Conservation (phyloP, 768 basidiomycete species). For the Tulasnella sp. region DNA sequence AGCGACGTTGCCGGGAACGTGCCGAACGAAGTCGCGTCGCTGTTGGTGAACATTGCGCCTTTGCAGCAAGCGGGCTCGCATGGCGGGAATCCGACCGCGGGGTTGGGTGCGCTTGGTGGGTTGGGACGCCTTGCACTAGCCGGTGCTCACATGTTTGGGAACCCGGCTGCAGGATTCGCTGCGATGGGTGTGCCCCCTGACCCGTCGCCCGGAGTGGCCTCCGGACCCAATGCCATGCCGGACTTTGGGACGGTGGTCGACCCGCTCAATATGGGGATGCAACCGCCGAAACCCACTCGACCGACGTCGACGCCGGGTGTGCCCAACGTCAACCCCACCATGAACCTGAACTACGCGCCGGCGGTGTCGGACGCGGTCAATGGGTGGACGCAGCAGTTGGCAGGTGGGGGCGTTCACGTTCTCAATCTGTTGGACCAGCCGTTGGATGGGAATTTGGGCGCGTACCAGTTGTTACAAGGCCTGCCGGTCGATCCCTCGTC, state of each 20-base stretch:
- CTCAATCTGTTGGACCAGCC: conserved; percentile 14
- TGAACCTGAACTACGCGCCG: conserved; percentile 36
- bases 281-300: conserved; percentile 42
- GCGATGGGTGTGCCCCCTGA: neutral
- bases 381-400: conserved; percentile 3
- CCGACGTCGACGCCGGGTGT: conserved; percentile 27
- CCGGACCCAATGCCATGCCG: too few species aligned
- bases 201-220: neutral
- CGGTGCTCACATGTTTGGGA: neutral
- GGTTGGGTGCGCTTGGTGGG: neutral
- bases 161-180: neutral
- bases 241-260: conserved; percentile 2
- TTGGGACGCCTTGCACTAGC: neutral
- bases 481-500: conserved; percentile 2
- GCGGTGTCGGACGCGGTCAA: neutral
- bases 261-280: conserved; percentile 32
- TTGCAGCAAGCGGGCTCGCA: conserved; percentile 7
- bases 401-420: conserved; percentile 6
- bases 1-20: neutral
- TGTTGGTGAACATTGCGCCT: conserved; percentile 13
- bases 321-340: conserved; percentile 61
- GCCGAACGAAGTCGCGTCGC: neutral
- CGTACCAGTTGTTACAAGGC: conserved; percentile 9
- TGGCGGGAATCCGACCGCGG: conserved; percentile 2
- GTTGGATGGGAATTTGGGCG: conserved; percentile 10